Evolutionary conservation across 2,329 filamentous ascomycete genomes (phyloP).

Genomic region (Penicillium sp.): DNA sequence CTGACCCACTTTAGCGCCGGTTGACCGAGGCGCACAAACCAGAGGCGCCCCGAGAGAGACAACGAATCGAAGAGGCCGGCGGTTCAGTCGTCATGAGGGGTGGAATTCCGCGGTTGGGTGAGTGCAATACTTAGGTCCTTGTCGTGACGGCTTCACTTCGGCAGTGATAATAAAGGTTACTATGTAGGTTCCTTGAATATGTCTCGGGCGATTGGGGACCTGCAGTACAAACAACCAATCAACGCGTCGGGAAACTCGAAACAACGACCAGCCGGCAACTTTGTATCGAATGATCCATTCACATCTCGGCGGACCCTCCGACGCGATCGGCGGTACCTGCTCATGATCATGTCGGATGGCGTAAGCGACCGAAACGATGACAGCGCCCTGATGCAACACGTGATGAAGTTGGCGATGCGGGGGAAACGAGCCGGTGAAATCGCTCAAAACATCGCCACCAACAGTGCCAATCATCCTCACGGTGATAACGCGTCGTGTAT

Average conservation of each 20-base stretch:
- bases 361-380: conserved; percentile 29
- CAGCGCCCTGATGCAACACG: conserved; percentile 25
- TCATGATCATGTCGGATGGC: conserved; percentile 31
- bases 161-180: too few relatives aligned
- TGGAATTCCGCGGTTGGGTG: conserved; percentile 30
- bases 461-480: conserved; percentile 12
- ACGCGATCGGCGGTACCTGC: conserved; percentile 24
- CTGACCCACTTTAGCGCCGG: conserved; percentile 22
- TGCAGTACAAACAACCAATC: conserved; percentile 36
- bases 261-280: conserved; percentile 20
- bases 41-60: conserved; percentile 23
- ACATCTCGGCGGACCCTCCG: conserved; percentile 22
- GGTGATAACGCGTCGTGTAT: conserved; percentile 35
- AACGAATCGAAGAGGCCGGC: conserved; percentile 31
- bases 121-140: conserved; percentile 2
- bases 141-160: not conserved
- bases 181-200: conserved; percentile 30
- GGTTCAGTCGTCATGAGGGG: conserved; percentile 23
- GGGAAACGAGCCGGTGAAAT: conserved; percentile 29
- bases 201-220: conserved; percentile 34
- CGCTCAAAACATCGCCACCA: conserved; percentile 23
- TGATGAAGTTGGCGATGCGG: conserved; percentile 27
- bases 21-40: conserved; percentile 33
- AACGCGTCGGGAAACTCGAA: conserved; percentile 22
- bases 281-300: conserved; percentile 32